Conservation (phyloP, 768 basidiomycete species). For the Xanthoconium purpureum region DNA sequence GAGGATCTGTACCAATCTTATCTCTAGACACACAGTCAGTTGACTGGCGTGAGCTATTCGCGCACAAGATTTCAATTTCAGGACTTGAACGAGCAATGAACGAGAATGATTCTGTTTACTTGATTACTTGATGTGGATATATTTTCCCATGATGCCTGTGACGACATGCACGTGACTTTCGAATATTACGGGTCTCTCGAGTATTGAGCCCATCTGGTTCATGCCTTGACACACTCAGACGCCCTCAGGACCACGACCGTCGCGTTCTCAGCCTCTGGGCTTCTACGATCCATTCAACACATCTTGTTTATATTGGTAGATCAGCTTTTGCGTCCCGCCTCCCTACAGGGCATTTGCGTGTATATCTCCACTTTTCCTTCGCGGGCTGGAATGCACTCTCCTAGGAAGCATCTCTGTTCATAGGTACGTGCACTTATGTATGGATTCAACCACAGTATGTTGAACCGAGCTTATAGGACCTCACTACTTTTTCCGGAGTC, state of each 20-base stretch:
- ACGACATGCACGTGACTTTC: conserved; percentile 21
- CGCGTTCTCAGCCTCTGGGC: conserved; percentile 7
- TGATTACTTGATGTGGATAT: conserved; percentile 4
- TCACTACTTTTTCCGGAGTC: conserved; percentile 3
- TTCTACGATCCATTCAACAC: conserved; percentile 6
- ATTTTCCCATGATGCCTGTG: conserved; percentile 13
- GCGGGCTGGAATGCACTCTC: conserved; percentile 23
- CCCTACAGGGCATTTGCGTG: conserved; percentile 6
- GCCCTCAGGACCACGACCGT: conserved; percentile 4
- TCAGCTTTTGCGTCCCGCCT: conserved; percentile 9
- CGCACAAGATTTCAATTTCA: no score
- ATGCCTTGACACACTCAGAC: conserved; percentile 22
- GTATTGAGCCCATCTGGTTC: conserved; percentile 19
- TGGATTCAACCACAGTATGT: neutral
- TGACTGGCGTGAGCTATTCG: no score
- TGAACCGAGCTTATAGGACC: conserved; percentile 12
- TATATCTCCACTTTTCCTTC: conserved; percentile 13
- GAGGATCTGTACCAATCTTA: neutral
- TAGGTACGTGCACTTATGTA: conserved; percentile 15
- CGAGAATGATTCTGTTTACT: no score
- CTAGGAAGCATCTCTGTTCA: conserved; percentile 13
- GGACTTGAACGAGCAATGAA: no score
- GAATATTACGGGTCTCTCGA: conserved; percentile 11
- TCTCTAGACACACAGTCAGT: neutral
- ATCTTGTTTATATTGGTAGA: conserved; percentile 26